Evolutionary conservation across 768 basidiomycete genomes (phyloP).

Genomic region (Leucogyrophana mollusca): DNA sequence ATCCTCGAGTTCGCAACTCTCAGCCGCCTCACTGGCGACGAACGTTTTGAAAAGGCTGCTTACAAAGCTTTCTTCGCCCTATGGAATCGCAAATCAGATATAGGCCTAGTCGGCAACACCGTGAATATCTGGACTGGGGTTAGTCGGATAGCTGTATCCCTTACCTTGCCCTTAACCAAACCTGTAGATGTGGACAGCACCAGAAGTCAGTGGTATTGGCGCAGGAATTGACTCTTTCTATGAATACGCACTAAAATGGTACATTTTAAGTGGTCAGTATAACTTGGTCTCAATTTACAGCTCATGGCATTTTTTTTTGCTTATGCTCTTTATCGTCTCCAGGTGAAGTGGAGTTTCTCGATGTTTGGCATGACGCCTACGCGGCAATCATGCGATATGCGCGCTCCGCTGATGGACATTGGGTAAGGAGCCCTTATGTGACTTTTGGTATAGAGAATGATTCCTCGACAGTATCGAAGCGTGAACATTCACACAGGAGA

Average conservation of each 20-base stretch:
- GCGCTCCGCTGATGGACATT: conserved; percentile 81
- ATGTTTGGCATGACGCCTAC: conserved; percentile 84
- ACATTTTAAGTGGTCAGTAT: conserved; percentile 75
- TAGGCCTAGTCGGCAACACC: conserved; percentile 87
- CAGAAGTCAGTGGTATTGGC: conserved; percentile 80
- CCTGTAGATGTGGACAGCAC: conserved; percentile 62
- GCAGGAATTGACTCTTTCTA: conserved; percentile 97
- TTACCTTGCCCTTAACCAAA: conserved; percentile 6
- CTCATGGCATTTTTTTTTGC: not conserved
- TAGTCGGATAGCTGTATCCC: conserved; percentile 24
- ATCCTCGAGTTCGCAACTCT: conserved; percentile 94
- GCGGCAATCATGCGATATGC: conserved; percentile 84
- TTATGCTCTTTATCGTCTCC: conserved; percentile 15
- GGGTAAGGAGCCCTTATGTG: conserved; percentile 51
- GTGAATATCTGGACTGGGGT: conserved; percentile 84
- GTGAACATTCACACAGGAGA: conserved; percentile 82
- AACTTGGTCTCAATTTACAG: not conserved
- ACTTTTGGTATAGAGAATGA: not conserved
- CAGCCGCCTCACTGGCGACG: conserved; percentile 86
- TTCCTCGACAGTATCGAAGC: conserved; percentile 65
- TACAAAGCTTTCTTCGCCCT: conserved; percentile 88
- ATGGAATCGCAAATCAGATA: conserved; percentile 87
- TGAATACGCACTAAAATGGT: conserved; percentile 93
- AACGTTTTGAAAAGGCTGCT: conserved; percentile 87
- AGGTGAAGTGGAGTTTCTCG: conserved; percentile 79